Conservation (phyloP, 495 filamentous ascomycete genomes). For the Neurospora tetraspora region DNA sequence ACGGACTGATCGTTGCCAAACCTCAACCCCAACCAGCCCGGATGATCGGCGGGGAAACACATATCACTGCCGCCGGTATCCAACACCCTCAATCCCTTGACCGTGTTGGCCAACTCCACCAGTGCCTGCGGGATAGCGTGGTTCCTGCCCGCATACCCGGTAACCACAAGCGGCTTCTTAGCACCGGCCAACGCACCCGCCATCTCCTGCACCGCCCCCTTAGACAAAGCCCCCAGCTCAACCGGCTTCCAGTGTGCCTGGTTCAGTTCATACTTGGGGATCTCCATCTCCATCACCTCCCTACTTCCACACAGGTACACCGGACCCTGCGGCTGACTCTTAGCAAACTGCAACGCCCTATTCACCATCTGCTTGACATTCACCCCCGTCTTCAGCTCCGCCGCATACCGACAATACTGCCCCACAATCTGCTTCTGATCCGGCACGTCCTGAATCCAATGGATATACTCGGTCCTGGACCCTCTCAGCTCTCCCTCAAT, state of each 20-base stretch:
- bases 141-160: constrained; percentile 74
- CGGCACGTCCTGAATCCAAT: constrained; percentile 96
- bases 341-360: constrained; percentile 79
- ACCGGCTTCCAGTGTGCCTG: constrained; percentile 68
- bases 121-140: constrained; percentile 59
- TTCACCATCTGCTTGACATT: constrained; percentile 97
- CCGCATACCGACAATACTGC: constrained; percentile 91
- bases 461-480: constrained; percentile 87
- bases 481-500: constrained; percentile 86
- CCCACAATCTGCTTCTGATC: constrained; percentile 86
- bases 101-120: constrained; percentile 64
- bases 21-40: constrained; percentile 57
- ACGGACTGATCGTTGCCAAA: constrained; percentile 71
- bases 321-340: constrained; percentile 69
- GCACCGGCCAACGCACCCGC: constrained; percentile 62
- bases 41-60: constrained; percentile 84
- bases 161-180: constrained; percentile 67
- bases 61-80: constrained; percentile 91
- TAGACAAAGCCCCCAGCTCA: constrained; percentile 62
- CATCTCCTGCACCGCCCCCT: constrained; percentile 55
- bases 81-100: constrained; percentile 73
- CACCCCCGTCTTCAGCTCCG: constrained; percentile 80
- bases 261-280: constrained; percentile 68
- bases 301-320: constrained; percentile 78
- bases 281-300: constrained; percentile 89